Base-by-base conservation (phyloP, 1,284 basidiomycete species). In the Austroboletus sp. region DNA sequence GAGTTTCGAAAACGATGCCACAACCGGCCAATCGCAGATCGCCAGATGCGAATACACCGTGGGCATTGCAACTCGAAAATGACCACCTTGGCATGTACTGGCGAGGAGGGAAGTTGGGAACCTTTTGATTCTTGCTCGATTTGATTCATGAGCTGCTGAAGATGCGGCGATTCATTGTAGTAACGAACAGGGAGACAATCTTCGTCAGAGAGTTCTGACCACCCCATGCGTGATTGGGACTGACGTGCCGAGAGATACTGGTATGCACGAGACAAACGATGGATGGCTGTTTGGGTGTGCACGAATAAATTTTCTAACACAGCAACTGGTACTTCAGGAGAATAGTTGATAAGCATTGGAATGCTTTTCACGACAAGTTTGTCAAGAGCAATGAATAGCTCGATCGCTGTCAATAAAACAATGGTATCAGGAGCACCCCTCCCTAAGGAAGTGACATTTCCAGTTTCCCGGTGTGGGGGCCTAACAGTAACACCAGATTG, bases 1-100 rank as follows among this genome's bases (percentile, higher is more conserved):
- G 21, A 3, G 21, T 3, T 3, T 23, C 21, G 21, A 6, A 21
- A n/a, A 21, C 16, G 9, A 23, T 6, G 3, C 15, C 19, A 21
- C 17, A 46, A 5, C 2, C 27, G 38, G 3, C 16, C 3, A 3
- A 6, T 9, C 2, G 34, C 38, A 25, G 44, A 51, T 31, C 49
- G 44, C 50, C 50, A 52, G 10, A 31, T 36, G 13, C 29, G 31
- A 25, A 52, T 4, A 5, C 15, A 16, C 1, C 26, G 1, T 3
- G 49, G 49, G n/a, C 49, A 51, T 6, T 44, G 49, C 2, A 51
- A 11, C 6, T 52, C 50, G 7, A 52, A 52, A 10, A 40, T 6
- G 2, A 52, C 9, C 15, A 21, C 40, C 2, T 53, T 53, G 8
- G 25, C 16, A 3, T 44, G 27, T 1, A 33, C 19, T 12, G 16